Base-by-base conservation (phyloP, 495 filamentous ascomycete genomes). In the Cercophora sp. region DNA sequence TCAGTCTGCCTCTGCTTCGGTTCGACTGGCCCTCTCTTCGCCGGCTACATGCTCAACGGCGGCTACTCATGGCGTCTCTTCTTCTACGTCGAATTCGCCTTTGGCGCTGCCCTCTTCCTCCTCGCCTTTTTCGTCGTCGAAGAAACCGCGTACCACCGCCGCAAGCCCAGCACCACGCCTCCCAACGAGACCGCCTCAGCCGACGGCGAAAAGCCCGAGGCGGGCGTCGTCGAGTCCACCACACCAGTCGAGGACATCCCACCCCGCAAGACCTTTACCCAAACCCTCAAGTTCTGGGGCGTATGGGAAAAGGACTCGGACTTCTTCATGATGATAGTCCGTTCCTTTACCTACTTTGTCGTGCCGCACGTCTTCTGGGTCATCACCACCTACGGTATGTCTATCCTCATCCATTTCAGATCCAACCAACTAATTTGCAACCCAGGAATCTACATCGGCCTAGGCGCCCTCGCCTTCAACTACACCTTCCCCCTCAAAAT, bases 1-100 rank as follows among this genome's bases (percentile, higher is more conserved):
- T 8, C 37, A 41, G 81, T 83, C 11, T 79, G 75, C 51, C 77
- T 84, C 27, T 84, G 81, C 57, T 69, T 82, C 23, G 81, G 81
- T 9, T 67, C 79, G 0, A 81, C 79, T 11, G 80, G 81, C 3
- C 76, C 80, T 0, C 63, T 85, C 0, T 83, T 78, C 29, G 80
- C 81, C 3, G 79, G 81, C 0, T 85, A 84, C 64, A 84, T 85
- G 77, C 75, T 85, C 3, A 72, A 74, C 1, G 81, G 76, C 8
- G 82, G 81, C 1, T 78, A 83, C 56, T 79, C 78, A 0, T 85
- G 82, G 82, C 65, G 76, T 13, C 70, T 85, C 1, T 83, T 80
- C 69, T 85, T 85, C 68, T 85, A 84, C 61, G 82, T 85, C 22
- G 76, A 78, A 36, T 76, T 79, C 16, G 81, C 81, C 0, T 84